These are phyloP conservation scores for Zygosaccharomyces bisporus DNA, from an alignment of 805 yeast genomes.

Conservation along the genomic window DNA sequence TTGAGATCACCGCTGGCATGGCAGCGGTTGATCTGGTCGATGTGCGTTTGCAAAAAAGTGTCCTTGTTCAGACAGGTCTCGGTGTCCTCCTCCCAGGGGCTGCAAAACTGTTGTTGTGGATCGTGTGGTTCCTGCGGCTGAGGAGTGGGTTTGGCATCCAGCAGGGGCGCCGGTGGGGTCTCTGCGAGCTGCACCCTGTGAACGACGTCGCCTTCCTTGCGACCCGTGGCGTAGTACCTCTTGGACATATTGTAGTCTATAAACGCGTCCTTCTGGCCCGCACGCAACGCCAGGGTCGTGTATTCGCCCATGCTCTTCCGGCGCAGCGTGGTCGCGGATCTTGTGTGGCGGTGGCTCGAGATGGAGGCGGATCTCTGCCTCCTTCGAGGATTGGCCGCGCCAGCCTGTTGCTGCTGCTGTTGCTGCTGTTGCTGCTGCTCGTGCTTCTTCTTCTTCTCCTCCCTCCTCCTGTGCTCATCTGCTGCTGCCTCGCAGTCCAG, in stretches of 20 bases:
- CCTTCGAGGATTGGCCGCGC: neutral
- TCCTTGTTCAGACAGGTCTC: slow-evolving; percentile 32
- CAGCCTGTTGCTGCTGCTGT: neutral
- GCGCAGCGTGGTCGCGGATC: slow-evolving; percentile 10
- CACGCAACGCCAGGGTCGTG: slow-evolving; percentile 6
- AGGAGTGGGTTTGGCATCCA: neutral
- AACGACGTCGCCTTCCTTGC: slow-evolving; percentile 1
- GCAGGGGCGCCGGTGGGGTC: slow-evolving; percentile 3
- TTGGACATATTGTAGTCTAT: slow-evolving; percentile 20
- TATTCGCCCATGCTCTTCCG: slow-evolving; percentile 15
- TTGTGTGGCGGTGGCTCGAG: slow-evolving; percentile 5
- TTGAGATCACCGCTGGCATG: slow-evolving; percentile 31
- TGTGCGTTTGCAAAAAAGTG: slow-evolving; percentile 34
- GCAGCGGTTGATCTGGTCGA: slow-evolving; percentile 31
- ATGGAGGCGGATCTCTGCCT: slow-evolving; percentile 4
- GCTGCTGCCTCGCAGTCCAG: slow-evolving; percentile 11
- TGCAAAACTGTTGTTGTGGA: slow-evolving; percentile 1
- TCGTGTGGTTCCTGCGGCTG: neutral
- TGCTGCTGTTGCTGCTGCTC: slow-evolving; percentile 1
- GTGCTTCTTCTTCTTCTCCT: neutral
- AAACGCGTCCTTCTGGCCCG: slow-evolving; percentile 16
- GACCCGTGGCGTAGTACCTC: slow-evolving; percentile 20
- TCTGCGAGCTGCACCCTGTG: slow-evolving; percentile 1
- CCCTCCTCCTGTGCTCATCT: slow-evolving; percentile 2
- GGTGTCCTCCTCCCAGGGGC: slow-evolving; percentile 33